These are phyloP conservation scores for Quercus robur DNA, from an alignment of 306 rosid genomes.

Conservation along the genomic window DNA sequence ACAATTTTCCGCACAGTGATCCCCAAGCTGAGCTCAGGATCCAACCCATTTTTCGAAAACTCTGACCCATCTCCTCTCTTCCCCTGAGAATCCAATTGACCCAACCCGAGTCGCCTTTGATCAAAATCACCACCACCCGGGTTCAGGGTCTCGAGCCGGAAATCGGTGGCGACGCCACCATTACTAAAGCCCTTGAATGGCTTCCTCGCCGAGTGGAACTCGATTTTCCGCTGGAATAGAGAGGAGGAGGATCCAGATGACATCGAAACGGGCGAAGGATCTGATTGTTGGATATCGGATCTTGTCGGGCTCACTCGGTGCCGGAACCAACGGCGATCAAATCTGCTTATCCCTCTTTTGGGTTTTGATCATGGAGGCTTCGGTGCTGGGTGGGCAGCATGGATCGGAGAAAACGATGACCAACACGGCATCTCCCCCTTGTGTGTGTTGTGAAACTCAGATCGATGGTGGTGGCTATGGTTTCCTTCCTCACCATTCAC, in stretches of 20 bases:
- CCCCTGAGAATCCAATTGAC: constrained; percentile 7
- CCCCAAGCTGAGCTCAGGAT: constrained; percentile 86
- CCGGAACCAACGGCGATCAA: too few species aligned
- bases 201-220: constrained; percentile 49
- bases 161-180: constrained; percentile 53
- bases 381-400: too few species aligned
- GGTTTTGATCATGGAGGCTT: too few species aligned
- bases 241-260: constrained; percentile 5
- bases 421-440: too few species aligned
- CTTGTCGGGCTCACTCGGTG: neutral
- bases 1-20: constrained; percentile 80
- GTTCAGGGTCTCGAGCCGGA: constrained; percentile 69
- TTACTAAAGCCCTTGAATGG: constrained; percentile 52
- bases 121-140: constrained; percentile 40
- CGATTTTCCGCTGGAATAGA: constrained; percentile 39
- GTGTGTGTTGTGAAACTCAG: too few species aligned
- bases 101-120: constrained; percentile 10
- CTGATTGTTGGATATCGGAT: constrained; percentile 5
- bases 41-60: constrained; percentile 59
- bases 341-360: too few species aligned
- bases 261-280: constrained; percentile 11
- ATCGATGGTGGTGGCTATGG: too few species aligned
- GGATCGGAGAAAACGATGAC: too few species aligned
- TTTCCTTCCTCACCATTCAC: too few species aligned
- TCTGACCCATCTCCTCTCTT: constrained; percentile 62